Evolutionary conservation across 2,329 filamentous ascomycete genomes (phyloP).

Genomic region (Colletotrichum sp.): DNA sequence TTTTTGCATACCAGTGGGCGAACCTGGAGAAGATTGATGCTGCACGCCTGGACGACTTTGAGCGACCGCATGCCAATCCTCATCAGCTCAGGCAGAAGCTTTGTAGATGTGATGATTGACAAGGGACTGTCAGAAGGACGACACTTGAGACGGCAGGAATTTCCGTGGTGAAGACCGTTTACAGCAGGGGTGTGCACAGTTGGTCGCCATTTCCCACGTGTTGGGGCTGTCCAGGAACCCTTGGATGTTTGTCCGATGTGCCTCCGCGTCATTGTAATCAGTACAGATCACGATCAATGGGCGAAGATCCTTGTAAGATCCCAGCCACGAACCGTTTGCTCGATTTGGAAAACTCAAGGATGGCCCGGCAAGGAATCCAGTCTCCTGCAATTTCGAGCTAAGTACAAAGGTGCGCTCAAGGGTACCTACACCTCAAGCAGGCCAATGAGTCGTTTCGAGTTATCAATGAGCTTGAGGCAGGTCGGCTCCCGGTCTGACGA

Average conservation of each 20-base stretch:
- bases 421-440: background rate
- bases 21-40: background rate
- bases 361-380: background rate
- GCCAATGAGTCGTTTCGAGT: background rate
- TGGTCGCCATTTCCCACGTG: background rate
- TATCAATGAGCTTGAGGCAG: background rate
- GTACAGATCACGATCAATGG: background rate
- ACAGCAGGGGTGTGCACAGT: background rate
- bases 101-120: background rate
- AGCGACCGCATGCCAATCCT: background rate
- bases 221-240: background rate
- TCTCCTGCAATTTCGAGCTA: background rate
- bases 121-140: fast-evolving
- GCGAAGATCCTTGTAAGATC: background rate
- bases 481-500: background rate
- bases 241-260: background rate
- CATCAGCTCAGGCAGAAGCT: background rate
- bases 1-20: background rate
- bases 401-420: background rate
- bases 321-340: background rate
- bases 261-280: background rate
- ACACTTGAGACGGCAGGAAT: background rate
- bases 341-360: background rate
- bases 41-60: background rate
- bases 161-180: background rate